phyloP scores from a whole-genome alignment of 75 land plant genomes.

The Gnetum montanum region DNA sequence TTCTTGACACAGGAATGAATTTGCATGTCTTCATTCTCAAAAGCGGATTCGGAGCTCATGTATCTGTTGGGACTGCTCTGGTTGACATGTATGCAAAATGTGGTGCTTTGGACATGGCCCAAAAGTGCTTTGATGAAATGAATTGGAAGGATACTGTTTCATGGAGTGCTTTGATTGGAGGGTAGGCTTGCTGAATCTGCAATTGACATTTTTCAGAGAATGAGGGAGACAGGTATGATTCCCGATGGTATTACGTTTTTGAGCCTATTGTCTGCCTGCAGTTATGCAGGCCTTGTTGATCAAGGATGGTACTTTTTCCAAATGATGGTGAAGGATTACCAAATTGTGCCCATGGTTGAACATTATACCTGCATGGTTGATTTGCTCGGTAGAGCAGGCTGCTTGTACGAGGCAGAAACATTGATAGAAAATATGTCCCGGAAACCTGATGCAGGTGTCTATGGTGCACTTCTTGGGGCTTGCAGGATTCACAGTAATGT shows the following conservation, averaged over 20 bases:
- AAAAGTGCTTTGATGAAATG: slow-evolving; percentile 9
- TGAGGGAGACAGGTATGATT: slow-evolving; percentile 13
- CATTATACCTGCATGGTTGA: slow-evolving; percentile 53
- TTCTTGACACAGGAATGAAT: background rate
- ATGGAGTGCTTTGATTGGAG: slow-evolving; percentile 15
- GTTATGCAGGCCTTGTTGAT: slow-evolving; percentile 28
- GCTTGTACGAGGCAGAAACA: slow-evolving; percentile 21
- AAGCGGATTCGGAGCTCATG: slow-evolving; percentile 1
- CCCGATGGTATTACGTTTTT: slow-evolving; percentile 34
- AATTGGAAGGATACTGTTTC: slow-evolving; percentile 6
- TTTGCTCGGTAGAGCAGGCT: slow-evolving; percentile 29
- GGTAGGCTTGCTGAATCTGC: slow-evolving; percentile 20
- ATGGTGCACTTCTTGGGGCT: slow-evolving; percentile 30
- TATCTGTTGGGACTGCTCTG: slow-evolving; percentile 5
- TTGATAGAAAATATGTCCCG: slow-evolving; percentile 23
- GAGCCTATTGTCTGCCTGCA: slow-evolving; percentile 29
- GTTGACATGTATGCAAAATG: slow-evolving; percentile 26
- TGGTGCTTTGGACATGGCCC: slow-evolving; percentile 6
- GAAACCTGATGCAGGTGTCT: slow-evolving; percentile 14
- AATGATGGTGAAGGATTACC: slow-evolving; percentile 18
- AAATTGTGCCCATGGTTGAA: slow-evolving; percentile 18
- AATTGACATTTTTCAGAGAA: slow-evolving; percentile 15
- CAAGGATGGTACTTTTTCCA: slow-evolving; percentile 24
- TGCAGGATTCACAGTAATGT: slow-evolving; percentile 26
- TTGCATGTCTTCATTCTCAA: slow-evolving; percentile 5